Evolutionary conservation across 2,329 filamentous ascomycete species (phyloP).

Genomic region (Ceratocystis variospora): DNA sequence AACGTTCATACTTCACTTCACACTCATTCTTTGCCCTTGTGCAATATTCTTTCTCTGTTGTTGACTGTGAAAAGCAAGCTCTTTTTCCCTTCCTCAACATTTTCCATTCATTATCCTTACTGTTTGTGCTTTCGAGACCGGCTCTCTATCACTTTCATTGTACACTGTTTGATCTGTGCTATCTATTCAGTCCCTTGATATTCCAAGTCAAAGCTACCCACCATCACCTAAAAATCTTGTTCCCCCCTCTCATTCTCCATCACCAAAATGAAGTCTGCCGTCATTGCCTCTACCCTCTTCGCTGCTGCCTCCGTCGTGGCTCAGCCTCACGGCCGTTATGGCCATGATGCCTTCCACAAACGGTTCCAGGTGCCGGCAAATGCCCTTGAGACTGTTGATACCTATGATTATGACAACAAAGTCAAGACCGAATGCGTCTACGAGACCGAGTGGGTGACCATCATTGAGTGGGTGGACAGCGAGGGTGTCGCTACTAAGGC

Average conservation of each 20-base stretch:
- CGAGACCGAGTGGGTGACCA: slow-evolving; percentile 31
- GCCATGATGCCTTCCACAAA: slow-evolving; percentile 28
- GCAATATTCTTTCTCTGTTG: slow-evolving; percentile 13
- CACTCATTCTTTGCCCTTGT: slow-evolving; percentile 15
- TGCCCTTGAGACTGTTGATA: too few relatives aligned
- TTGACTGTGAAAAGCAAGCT: slow-evolving; percentile 14
- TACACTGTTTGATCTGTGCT: slow-evolving; percentile 3
- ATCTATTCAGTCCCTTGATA: slow-evolving; percentile 10
- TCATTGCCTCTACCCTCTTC: slow-evolving; percentile 30
- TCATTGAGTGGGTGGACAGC: slow-evolving; percentile 34
- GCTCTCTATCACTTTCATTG: slow-evolving; percentile 18
- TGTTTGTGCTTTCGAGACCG: slow-evolving; percentile 18
- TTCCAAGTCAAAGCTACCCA: not conserved
- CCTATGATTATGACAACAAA: not conserved
- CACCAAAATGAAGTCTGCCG: slow-evolving; percentile 33
- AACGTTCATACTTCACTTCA: slow-evolving; percentile 15
- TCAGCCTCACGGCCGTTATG: slow-evolving; percentile 34
- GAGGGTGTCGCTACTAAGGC: slow-evolving; percentile 12
- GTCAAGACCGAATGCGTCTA: slow-evolving; percentile 27
- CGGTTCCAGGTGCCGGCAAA: slow-evolving; percentile 19
- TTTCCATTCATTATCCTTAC: slow-evolving; percentile 13
- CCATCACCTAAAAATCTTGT: slow-evolving; percentile 19
- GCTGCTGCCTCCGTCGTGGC: slow-evolving; percentile 34
- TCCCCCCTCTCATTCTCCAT: not conserved
- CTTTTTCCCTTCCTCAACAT: slow-evolving; percentile 9